Evolutionary conservation across 306 rosid species (phyloP).

Genomic region (Abrus precatorius): DNA sequence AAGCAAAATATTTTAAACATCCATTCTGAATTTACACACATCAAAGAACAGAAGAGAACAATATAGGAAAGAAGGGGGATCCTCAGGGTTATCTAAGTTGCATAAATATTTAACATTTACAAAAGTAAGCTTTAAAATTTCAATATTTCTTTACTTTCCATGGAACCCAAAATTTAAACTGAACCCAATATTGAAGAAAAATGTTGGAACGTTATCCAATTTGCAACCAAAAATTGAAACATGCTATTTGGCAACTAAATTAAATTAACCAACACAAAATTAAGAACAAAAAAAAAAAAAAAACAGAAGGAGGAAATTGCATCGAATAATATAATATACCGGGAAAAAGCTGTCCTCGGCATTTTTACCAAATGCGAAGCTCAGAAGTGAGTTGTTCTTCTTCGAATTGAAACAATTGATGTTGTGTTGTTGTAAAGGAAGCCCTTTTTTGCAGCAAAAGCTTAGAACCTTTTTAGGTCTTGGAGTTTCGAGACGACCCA

Average conservation of each 20-base stretch:
- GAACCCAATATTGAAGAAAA: slow-evolving; percentile 4
- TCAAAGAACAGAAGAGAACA: slow-evolving; percentile 20
- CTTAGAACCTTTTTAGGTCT: slow-evolving; percentile 49
- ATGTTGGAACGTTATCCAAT: slow-evolving; percentile 4
- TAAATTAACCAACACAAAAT: slow-evolving; percentile 17
- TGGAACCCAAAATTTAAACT: slow-evolving; percentile 39
- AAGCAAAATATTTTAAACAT: background rate
- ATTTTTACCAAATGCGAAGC: slow-evolving; percentile 69
- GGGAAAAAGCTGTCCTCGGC: slow-evolving; percentile 69
- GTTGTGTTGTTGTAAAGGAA: slow-evolving; percentile 44
- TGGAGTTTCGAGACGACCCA: slow-evolving; percentile 47
- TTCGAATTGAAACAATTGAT: slow-evolving; percentile 47
- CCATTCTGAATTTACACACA: background rate
- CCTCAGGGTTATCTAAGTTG: slow-evolving; percentile 30
- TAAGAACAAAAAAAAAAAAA: background rate
- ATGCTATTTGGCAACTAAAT: background rate
- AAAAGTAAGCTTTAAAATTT: background rate
- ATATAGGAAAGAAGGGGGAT: background rate
- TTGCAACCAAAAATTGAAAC: background rate
- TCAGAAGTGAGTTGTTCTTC: slow-evolving; percentile 41
- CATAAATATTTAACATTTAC: background rate
- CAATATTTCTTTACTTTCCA: slow-evolving; percentile 21
- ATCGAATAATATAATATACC: slow-evolving; percentile 46
- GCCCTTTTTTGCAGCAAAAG: slow-evolving; percentile 39
- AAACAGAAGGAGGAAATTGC: background rate